These are phyloP conservation scores for Inonotus obliquus DNA, from an alignment of 1,284 basidiomycete genomes.

Conservation along the genomic window DNA sequence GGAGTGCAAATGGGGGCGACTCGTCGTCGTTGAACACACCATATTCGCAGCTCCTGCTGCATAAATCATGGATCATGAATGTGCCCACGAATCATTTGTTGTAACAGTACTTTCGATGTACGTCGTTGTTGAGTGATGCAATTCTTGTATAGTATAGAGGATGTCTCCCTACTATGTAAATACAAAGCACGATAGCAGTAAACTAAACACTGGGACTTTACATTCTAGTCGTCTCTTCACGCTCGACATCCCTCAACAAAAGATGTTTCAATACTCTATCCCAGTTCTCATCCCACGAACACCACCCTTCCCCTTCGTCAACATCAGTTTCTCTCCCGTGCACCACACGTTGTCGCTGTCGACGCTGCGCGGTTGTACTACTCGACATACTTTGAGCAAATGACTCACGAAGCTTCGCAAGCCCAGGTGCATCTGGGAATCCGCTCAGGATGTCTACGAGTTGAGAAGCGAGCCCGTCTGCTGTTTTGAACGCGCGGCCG, in stretches of 20 bases:
- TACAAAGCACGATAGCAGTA: neutral
- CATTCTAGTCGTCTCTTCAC: constrained; percentile 13
- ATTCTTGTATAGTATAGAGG: neutral
- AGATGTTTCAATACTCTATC: constrained; percentile 59
- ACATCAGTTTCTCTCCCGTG: constrained; percentile 21
- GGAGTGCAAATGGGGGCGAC: constrained; percentile 64
- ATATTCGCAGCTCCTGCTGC: constrained; percentile 62
- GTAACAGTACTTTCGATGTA: neutral
- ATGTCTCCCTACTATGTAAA: neutral
- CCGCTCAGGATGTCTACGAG: constrained; percentile 60
- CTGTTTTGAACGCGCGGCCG: constrained; percentile 73
- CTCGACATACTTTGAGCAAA: constrained; percentile 26
- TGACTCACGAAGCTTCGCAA: constrained; percentile 47
- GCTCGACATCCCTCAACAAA: constrained; percentile 45
- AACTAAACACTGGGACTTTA: neutral
- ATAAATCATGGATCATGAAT: neutral
- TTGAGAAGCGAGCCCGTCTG: constrained; percentile 66
- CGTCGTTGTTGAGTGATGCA: neutral
- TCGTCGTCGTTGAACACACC: constrained; percentile 56
- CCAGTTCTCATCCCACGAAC: constrained; percentile 86
- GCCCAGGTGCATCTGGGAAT: constrained; percentile 52
- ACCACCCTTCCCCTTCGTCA: constrained; percentile 51
- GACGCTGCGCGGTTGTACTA: neutral
- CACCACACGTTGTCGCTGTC: constrained; percentile 1
- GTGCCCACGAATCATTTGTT: neutral